Evolutionary conservation across 257 asterid species (phyloP).

Genomic region (Leptodermis oblonga): DNA sequence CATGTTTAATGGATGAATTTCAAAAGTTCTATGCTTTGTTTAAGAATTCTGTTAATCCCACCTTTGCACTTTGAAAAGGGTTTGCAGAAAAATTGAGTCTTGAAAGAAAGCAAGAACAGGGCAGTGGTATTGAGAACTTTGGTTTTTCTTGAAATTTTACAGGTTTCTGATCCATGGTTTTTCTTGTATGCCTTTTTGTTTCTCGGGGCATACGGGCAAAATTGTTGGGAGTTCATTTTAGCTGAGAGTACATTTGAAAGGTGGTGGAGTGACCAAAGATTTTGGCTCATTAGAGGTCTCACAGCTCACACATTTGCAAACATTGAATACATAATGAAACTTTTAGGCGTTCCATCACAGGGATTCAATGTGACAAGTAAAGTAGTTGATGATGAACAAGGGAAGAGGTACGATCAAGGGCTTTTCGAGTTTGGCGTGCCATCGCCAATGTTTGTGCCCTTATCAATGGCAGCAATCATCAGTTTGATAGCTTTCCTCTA

Average conservation of each 20-base stretch:
- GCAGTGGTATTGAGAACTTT: no score
- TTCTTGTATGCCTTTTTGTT: constrained; percentile 43
- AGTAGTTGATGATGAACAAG: constrained; percentile 44
- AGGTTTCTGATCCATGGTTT: constrained; percentile 65
- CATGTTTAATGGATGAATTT: no score
- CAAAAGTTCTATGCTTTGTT: no score
- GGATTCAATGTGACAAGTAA: constrained; percentile 67
- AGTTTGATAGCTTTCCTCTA: constrained; percentile 24
- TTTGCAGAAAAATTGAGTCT: neutral
- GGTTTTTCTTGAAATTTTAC: neutral
- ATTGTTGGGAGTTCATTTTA: constrained; percentile 47
- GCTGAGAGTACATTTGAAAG: constrained; percentile 38
- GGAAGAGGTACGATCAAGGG: constrained; percentile 56
- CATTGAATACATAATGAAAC: constrained; percentile 43
- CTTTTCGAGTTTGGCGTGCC: constrained; percentile 54
- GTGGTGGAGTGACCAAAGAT: constrained; percentile 91
- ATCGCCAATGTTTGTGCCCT: constrained; percentile 64
- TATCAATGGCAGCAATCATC: constrained; percentile 43
- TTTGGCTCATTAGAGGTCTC: constrained; percentile 61
- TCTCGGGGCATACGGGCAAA: constrained; percentile 66
- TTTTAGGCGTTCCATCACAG: constrained; percentile 44
- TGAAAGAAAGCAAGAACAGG: neutral
- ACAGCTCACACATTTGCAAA: constrained; percentile 49
- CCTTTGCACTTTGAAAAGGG: neutral
- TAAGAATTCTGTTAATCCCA: no score